A percentile compares a stretch with the other conserved stretches of the same genome.
phyloP scores from a whole-genome alignment of 2,329 filamentous ascomycete species.

The Xylaria sp. region DNA sequence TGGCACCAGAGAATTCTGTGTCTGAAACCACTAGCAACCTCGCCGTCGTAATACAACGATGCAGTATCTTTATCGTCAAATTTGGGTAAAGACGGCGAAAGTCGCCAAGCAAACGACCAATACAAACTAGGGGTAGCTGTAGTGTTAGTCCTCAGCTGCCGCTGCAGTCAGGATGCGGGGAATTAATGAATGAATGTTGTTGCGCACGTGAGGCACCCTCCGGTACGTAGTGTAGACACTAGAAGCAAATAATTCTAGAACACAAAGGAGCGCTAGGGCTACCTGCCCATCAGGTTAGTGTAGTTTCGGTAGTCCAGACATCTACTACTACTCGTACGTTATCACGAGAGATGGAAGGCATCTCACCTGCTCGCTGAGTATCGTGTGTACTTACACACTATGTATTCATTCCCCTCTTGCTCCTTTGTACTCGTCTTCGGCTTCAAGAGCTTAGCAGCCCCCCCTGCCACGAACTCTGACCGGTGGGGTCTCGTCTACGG shows the following conservation, averaged over 20 bases:
- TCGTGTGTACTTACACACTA: not conserved
- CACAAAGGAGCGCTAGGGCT: not conserved
- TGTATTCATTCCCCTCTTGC: not conserved
- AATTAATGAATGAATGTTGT: conserved; percentile 5
- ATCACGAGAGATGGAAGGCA: not conserved
- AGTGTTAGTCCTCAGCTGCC: conserved; percentile 12
- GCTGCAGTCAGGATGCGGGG: conserved; percentile 26
- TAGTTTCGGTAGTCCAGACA: no score
- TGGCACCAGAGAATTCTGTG: not conserved
- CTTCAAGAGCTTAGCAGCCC: not conserved
- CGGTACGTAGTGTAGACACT: not conserved
- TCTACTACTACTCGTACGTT: not conserved
- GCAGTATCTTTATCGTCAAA: not conserved
- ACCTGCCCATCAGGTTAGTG: not conserved
- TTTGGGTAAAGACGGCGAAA: conserved; percentile 7
- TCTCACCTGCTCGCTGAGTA: no score
- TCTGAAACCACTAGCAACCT: not conserved
- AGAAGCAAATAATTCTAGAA: conserved; percentile 2
- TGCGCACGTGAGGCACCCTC: not conserved
- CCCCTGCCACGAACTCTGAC: not conserved
- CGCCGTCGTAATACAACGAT: not conserved
- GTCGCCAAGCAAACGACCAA: conserved; percentile 11
- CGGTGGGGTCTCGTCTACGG: not conserved
- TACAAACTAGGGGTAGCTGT: conserved; percentile 16
- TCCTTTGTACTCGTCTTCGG: conserved; percentile 8